Percentiles rank a stretch among this genome's conserved stretches.
Conservation (phyloP, 176 grass and related monocot genomes). For the Eragrostis nindensis region DNA sequence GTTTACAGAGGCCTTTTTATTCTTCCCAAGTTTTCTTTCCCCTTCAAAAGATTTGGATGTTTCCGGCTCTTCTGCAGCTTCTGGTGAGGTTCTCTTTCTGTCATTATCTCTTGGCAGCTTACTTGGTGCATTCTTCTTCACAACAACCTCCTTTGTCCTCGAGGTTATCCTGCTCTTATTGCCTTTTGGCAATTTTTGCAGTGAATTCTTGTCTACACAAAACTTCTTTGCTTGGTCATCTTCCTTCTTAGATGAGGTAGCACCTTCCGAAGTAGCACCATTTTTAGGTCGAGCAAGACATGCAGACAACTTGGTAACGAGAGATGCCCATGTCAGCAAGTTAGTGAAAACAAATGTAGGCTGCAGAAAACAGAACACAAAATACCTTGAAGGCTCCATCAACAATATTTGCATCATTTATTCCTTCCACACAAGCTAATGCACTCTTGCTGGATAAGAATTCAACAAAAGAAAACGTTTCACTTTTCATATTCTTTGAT, state of each 20-base stretch:
- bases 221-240: constrained; percentile 25
- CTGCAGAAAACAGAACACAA: background rate
- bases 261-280: constrained; percentile 21
- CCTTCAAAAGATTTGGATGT: constrained; percentile 38
- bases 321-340: constrained; percentile 24
- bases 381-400: constrained; percentile 71
- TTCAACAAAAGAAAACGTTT: constrained; percentile 73
- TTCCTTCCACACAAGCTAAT: constrained; percentile 77
- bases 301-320: constrained; percentile 50
- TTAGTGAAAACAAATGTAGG: constrained; percentile 36
- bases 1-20: constrained; percentile 24
- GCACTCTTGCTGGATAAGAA: constrained; percentile 75
- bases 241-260: constrained; percentile 42
- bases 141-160: constrained; percentile 21
- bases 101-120: constrained; percentile 42
- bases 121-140: constrained; percentile 33
- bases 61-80: constrained; percentile 32
- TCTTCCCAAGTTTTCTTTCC: constrained; percentile 47
- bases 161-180: constrained; percentile 29
- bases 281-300: constrained; percentile 61
- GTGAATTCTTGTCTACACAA: constrained; percentile 28
- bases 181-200: constrained; percentile 40
- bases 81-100: constrained; percentile 31
- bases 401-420: constrained; percentile 58
- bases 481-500: constrained; percentile 52